Percentiles rank a stretch among this genome's conserved stretches.
phyloP scores from a whole-genome alignment of 2,329 filamentous ascomycete species.

The Monilinia laxa region DNA sequence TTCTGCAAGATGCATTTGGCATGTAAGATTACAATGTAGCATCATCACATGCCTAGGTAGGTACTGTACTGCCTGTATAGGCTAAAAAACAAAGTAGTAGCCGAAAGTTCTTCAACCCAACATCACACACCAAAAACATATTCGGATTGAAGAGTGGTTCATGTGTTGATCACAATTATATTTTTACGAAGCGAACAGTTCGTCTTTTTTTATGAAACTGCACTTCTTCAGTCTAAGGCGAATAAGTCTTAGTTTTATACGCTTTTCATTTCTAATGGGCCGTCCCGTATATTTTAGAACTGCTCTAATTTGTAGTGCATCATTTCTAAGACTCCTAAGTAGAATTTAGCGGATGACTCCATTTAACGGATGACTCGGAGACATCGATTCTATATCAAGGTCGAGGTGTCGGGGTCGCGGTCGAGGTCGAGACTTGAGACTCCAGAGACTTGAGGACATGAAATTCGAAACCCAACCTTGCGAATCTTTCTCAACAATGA shows the following conservation, averaged over 20 bases:
- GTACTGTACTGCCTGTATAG: neutral
- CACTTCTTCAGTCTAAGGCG: neutral
- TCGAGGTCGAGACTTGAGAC: neutral
- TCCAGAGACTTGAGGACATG: too few relatives aligned
- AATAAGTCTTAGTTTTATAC: constrained; percentile 6
- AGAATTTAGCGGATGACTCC: neutral
- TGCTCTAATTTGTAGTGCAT: neutral
- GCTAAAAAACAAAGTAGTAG: neutral
- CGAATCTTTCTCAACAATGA: neutral
- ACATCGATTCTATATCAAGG: neutral
- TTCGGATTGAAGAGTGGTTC: constrained; percentile 1
- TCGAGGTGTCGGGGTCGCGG: neutral
- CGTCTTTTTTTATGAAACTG: neutral
- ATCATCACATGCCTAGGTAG: neutral
- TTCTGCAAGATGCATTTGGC: too few relatives aligned
- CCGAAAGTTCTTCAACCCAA: neutral
- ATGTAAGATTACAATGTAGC: neutral
- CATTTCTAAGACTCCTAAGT: neutral
- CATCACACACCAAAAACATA: constrained; percentile 9
- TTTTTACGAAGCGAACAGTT: neutral
- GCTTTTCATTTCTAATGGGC: constrained; percentile 4
- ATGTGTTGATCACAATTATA: constrained; percentile 22
- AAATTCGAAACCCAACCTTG: neutral
- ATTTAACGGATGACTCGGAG: neutral
- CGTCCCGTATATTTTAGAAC: constrained; percentile 2